Percentiles rank a stretch among this genome's conserved stretches.
phyloP scores from a whole-genome alignment of 129 eudicot species.

The Tanacetum coccineum region DNA sequence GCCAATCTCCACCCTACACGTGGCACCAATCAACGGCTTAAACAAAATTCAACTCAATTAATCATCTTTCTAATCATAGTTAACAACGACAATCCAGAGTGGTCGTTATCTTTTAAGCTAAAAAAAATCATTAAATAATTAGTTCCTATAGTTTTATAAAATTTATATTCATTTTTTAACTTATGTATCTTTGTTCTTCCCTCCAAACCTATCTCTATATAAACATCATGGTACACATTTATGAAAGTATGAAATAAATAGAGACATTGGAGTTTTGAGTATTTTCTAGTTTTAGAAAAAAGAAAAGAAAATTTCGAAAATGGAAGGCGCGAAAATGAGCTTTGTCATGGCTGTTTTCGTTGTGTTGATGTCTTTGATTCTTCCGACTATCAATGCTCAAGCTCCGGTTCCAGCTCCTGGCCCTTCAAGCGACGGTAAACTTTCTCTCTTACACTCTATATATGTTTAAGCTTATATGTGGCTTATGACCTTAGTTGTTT shows the following conservation, averaged over 20 bases:
- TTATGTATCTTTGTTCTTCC: slow-evolving; percentile 9
- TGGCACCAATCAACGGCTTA: slow-evolving; percentile 42
- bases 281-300: slow-evolving; percentile 1
- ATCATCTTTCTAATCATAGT: slow-evolving; percentile 18
- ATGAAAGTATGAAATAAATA: neutral
- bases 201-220: slow-evolving; percentile 15
- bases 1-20: slow-evolving; percentile 39
- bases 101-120: slow-evolving; percentile 38
- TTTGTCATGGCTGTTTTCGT: slow-evolving; percentile 30
- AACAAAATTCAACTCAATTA: neutral
- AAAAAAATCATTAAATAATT: neutral
- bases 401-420: slow-evolving; percentile 38
- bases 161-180: neutral
- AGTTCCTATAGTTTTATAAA: neutral
- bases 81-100: slow-evolving; percentile 34
- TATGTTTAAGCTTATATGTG: no score
- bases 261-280: slow-evolving; percentile 1
- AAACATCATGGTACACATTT: slow-evolving; percentile 11
- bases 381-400: slow-evolving; percentile 51
- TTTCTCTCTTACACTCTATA: neutral
- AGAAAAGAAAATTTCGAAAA: slow-evolving; percentile 13
- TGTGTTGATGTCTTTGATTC: slow-evolving; percentile 28
- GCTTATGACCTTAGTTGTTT: no score
- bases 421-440: slow-evolving; percentile 56
- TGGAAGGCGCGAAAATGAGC: slow-evolving; percentile 43